Conservation (phyloP, 2,329 filamentous ascomycete species). For the Pseudogymnoascus sp. region DNA sequence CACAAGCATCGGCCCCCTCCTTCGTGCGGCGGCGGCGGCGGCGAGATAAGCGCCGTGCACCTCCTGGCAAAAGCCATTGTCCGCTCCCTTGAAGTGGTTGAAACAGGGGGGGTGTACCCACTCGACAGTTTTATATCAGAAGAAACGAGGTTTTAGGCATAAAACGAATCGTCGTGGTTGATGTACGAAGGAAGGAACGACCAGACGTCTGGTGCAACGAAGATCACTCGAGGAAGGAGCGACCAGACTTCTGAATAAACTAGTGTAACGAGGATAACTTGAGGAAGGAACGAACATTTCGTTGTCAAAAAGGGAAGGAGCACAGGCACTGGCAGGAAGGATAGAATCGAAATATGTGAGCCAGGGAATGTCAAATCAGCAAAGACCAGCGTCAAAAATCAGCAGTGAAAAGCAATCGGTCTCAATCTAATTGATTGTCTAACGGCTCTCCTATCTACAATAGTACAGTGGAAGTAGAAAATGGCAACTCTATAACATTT, state of each 20-base stretch:
- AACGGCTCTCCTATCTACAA: slow-evolving; percentile 52
- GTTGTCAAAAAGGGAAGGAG: background rate
- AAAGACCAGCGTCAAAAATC: background rate
- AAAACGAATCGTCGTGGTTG: no score
- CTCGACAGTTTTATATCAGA: background rate
- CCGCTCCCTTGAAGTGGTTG: background rate
- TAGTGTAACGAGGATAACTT: background rate
- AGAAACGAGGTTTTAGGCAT: background rate
- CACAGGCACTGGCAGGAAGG: background rate
- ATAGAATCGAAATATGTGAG: background rate
- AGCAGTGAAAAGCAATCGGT: background rate
- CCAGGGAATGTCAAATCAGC: background rate
- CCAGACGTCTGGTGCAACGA: background rate
- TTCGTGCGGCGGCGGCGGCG: background rate
- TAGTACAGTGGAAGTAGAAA: slow-evolving; percentile 53
- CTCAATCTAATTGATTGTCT: slow-evolving; percentile 11
- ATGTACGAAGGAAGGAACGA: background rate
- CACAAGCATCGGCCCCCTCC: background rate
- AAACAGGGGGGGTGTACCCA: background rate
- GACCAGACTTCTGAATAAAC: background rate
- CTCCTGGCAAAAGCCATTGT: background rate
- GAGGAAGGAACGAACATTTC: background rate
- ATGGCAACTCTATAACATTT: slow-evolving; percentile 36
- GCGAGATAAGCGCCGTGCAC: background rate
- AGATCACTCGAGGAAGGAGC: background rate